Conservation (phyloP, 2,329 filamentous ascomycete species). For the Macrophomina tecta region DNA sequence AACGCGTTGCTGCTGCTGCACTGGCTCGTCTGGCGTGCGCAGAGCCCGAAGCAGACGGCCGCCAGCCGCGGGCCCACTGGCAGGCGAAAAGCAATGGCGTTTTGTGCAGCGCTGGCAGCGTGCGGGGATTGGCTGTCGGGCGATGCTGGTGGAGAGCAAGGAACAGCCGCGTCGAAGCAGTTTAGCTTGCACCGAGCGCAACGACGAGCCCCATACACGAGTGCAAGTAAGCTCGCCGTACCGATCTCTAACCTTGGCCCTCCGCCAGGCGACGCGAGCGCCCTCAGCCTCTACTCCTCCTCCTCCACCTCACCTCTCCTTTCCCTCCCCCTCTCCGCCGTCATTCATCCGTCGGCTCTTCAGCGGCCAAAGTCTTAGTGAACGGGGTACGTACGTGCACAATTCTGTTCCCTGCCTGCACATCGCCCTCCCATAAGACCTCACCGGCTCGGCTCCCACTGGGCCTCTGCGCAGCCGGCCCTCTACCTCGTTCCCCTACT, state of each 20-base stretch:
- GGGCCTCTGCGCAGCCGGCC: constrained; percentile 24
- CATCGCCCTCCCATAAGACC: constrained; percentile 28
- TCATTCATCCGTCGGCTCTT: constrained; percentile 31
- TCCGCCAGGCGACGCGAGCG: constrained; percentile 28
- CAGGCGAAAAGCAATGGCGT: constrained; percentile 28
- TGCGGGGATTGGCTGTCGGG: constrained; percentile 30
- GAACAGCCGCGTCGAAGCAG: constrained; percentile 28
- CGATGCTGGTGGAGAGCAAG: constrained; percentile 29
- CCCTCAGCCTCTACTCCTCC: constrained; percentile 37
- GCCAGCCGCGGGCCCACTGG: constrained; percentile 13
- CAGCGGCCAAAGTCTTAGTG: constrained; percentile 29
- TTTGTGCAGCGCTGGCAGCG: constrained; percentile 24
- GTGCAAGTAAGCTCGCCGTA: constrained; percentile 28
- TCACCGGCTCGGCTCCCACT: constrained; percentile 15
- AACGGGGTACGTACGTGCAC: constrained; percentile 29
- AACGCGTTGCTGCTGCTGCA: constrained; percentile 1
- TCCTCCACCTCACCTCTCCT: constrained; percentile 32
- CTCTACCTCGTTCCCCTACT: constrained; percentile 19
- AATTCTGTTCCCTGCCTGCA: constrained; percentile 27
- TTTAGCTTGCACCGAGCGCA: constrained; percentile 27
- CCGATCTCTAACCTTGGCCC: constrained; percentile 27
- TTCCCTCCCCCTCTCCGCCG: constrained; percentile 28
- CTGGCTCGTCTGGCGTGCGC: constrained; percentile 20
- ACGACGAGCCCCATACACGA: constrained; percentile 31
- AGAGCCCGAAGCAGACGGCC: constrained; percentile 11